These are phyloP conservation scores for Cyclotella kingstonii DNA, from an alignment of 108 stramenopile species.

Conservation along the genomic window DNA sequence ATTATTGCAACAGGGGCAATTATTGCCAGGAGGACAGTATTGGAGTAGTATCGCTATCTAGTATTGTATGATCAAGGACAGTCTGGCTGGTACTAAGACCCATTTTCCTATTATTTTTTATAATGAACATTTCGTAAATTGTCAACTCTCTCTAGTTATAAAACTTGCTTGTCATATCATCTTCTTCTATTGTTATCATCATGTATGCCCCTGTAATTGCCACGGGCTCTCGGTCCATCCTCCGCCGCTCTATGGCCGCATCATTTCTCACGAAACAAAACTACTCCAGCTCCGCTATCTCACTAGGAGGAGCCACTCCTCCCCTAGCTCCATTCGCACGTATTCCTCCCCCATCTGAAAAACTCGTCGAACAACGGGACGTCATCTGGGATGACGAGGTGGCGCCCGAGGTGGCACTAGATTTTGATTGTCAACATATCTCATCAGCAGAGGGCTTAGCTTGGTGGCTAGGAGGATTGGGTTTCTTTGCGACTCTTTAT, in stretches of 20 bases:
- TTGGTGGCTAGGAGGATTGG: conserved; percentile 80
- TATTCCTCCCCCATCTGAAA: conserved; percentile 67
- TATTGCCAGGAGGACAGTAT: too few relatives aligned
- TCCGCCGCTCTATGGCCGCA: conserved; percentile 60
- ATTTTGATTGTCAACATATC: conserved; percentile 94
- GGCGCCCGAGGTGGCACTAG: conserved; percentile 92
- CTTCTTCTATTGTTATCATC: too few relatives aligned
- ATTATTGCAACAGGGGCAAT: too few relatives aligned
- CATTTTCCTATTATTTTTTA: too few relatives aligned
- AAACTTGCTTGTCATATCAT: too few relatives aligned
- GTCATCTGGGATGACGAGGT: conserved; percentile 96
- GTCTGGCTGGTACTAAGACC: too few relatives aligned
- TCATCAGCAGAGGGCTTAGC: conserved; percentile 68
- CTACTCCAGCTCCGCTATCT: conserved; percentile 44
- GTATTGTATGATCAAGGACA: too few relatives aligned
- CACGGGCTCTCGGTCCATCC: conserved; percentile 39
- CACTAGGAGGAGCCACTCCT: conserved; percentile 53
- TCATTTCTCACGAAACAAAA: conserved; percentile 34
- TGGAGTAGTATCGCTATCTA: too few relatives aligned
- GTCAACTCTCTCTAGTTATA: too few relatives aligned
- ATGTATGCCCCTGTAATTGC: conserved; percentile 19
- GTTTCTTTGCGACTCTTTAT: conserved; percentile 69
- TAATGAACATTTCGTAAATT: too few relatives aligned
- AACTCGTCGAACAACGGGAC: conserved; percentile 92
- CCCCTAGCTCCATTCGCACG: conserved; percentile 81